Percentiles rank a stretch among this genome's conserved stretches.
phyloP scores from a whole-genome alignment of 2,329 filamentous ascomycete genomes.

The Neofusicoccum cordaticola region DNA sequence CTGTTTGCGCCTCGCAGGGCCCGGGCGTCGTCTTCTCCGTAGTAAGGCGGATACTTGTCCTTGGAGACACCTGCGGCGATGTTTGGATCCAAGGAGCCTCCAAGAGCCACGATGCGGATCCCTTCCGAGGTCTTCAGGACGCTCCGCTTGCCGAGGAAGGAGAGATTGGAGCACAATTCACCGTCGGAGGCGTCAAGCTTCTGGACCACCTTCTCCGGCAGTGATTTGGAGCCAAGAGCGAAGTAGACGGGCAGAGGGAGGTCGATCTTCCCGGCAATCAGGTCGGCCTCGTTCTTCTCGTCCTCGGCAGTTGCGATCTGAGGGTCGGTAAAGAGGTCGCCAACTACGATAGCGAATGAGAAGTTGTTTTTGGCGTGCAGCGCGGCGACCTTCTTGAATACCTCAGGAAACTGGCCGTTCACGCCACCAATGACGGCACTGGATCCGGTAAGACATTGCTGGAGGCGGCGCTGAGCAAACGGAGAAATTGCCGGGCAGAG shows the following conservation, averaged over 20 bases:
- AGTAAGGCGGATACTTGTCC: conserved; percentile 73
- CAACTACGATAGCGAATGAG: conserved; percentile 76
- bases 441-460: neutral
- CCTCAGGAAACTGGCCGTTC: conserved; percentile 71
- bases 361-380: conserved; percentile 88
- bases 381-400: conserved; percentile 75
- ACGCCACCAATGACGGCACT: conserved; percentile 81
- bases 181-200: conserved; percentile 68
- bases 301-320: conserved; percentile 49
- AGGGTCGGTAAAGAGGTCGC: conserved; percentile 71
- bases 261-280: conserved; percentile 69
- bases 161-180: conserved; percentile 83
- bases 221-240: conserved; percentile 68
- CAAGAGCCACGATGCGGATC: conserved; percentile 80
- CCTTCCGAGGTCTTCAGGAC: conserved; percentile 88
- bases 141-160: conserved; percentile 83
- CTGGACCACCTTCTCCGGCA: conserved; percentile 69
- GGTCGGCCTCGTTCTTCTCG: conserved; percentile 50
- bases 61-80: conserved; percentile 62
- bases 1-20: conserved; percentile 71
- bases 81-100: conserved; percentile 66
- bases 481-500: neutral
- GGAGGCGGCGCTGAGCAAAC: neutral
- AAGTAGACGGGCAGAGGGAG: conserved; percentile 89
- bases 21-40: conserved; percentile 74